A percentile compares a stretch with the other conserved stretches of the same genome.
Evolutionary conservation across 1,284 basidiomycete species (phyloP).

Genomic region (Erythrobasidium hasegawianum): DNA sequence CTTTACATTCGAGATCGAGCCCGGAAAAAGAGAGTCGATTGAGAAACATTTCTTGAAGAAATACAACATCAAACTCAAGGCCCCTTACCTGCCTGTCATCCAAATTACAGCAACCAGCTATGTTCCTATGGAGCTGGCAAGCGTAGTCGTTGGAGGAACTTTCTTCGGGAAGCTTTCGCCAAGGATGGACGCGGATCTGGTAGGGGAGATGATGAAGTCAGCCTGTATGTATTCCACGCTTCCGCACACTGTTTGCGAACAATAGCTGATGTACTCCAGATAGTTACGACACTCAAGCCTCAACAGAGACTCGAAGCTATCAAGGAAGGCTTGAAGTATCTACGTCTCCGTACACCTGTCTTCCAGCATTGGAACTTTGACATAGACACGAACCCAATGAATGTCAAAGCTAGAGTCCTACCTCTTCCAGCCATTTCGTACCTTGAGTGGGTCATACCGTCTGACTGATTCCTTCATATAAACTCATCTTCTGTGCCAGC

Average conservation of each 20-base stretch:
- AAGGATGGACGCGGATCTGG: not conserved
- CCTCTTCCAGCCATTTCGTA: slow-evolving; percentile 7
- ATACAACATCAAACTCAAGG: slow-evolving; percentile 14
- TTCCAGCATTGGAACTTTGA: slow-evolving; percentile 20
- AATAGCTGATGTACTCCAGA: not conserved
- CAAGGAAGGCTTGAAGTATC: slow-evolving; percentile 12
- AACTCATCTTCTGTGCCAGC: not conserved
- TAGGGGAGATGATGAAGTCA: slow-evolving; percentile 22
- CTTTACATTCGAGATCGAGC: slow-evolving; percentile 6
- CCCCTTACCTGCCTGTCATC: slow-evolving; percentile 20
- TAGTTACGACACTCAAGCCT: slow-evolving; percentile 16
- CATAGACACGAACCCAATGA: slow-evolving; percentile 7
- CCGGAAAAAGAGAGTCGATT: slow-evolving; percentile 1
- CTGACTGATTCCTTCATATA: not conserved
- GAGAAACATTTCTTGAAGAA: slow-evolving; percentile 1
- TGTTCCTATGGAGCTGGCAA: slow-evolving; percentile 7
- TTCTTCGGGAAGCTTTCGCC: slow-evolving; percentile 15
- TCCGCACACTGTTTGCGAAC: no score
- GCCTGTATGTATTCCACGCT: not conserved
- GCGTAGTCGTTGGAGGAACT: slow-evolving; percentile 9
- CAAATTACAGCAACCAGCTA: slow-evolving; percentile 3
- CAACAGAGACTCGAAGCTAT: slow-evolving; percentile 12
- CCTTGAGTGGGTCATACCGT: not conserved
- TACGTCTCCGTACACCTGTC: slow-evolving; percentile 13
- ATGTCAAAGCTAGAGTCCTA: slow-evolving; percentile 15